These are phyloP conservation scores for Colletotrichum salicis DNA, from an alignment of 2,329 filamentous ascomycete genomes.

Conservation along the genomic window DNA sequence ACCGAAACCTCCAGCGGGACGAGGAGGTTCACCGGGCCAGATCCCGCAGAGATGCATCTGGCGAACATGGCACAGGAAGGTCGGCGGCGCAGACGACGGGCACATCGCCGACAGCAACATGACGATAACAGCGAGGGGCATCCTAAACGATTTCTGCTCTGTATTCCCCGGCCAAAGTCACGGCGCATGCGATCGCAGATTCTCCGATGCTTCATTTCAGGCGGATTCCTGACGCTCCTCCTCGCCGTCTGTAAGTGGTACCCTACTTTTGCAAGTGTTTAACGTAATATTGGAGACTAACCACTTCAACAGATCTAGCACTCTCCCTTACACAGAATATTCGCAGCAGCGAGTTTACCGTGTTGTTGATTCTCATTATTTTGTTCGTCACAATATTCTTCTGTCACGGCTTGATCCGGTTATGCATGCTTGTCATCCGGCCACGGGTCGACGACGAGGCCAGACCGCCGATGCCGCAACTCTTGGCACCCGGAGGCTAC, in stretches of 20 bases:
- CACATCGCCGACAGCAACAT: slow-evolving; percentile 34
- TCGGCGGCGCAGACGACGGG: slow-evolving; percentile 47
- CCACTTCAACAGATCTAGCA: slow-evolving; percentile 70
- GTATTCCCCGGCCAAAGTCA: slow-evolving; percentile 67
- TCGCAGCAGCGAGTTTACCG: slow-evolving; percentile 77
- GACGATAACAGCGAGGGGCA: slow-evolving; percentile 36
- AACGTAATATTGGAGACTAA: background rate
- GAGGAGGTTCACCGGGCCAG: slow-evolving; percentile 50
- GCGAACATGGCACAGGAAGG: slow-evolving; percentile 55
- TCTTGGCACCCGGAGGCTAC: slow-evolving; percentile 70
- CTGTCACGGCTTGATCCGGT: slow-evolving; percentile 79
- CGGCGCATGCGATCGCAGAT: slow-evolving; percentile 64
- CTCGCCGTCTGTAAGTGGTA: slow-evolving; percentile 72
- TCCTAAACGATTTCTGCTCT: slow-evolving; percentile 61
- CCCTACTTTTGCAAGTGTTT: background rate
- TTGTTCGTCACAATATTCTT: slow-evolving; percentile 81
- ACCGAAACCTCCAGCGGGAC: slow-evolving; percentile 13
- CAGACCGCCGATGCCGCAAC: slow-evolving; percentile 47
- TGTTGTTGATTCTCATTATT: slow-evolving; percentile 82
- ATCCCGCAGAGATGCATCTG: slow-evolving; percentile 61
- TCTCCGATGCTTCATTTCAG: slow-evolving; percentile 72
- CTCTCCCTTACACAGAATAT: slow-evolving; percentile 74
- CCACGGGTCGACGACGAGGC: slow-evolving; percentile 44
- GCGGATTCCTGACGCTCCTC: slow-evolving; percentile 67
- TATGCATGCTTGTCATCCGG: slow-evolving; percentile 73